Conservation (phyloP, 257 asterid genomes). For the Solanum sejunctum region DNA sequence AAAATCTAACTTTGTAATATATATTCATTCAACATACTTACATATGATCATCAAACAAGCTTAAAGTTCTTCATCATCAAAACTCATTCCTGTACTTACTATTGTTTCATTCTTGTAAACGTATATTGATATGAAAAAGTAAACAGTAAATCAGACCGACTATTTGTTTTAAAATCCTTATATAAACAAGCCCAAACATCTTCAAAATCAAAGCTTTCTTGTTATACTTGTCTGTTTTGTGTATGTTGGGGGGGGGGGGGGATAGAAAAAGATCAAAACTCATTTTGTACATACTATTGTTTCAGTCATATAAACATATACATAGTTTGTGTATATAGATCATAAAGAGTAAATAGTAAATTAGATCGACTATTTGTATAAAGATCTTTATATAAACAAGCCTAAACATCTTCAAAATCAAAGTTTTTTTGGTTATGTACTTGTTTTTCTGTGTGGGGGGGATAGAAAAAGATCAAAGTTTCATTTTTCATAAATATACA, state of each 20-base stretch:
- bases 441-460: neutral
- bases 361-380: too few species aligned
- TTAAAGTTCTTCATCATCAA: conserved; percentile 20
- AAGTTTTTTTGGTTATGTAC: neutral
- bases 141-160: neutral
- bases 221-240: neutral
- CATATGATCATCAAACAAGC: conserved; percentile 16
- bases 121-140: too few species aligned
- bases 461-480: neutral
- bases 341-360: neutral
- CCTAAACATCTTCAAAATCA: conserved; percentile 26
- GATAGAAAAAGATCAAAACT: too few species aligned
- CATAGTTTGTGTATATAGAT: neutral
- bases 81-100: neutral
- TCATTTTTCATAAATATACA: neutral
- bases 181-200: conserved; percentile 28
- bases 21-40: neutral
- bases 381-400: conserved; percentile 7
- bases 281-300: too few species aligned
- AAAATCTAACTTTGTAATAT: conserved; percentile 21
- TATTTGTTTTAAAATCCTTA: neutral
- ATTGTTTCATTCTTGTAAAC: neutral
- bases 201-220: conserved; percentile 5
- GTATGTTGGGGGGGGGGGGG: too few species aligned
- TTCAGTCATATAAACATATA: too few species aligned